Percentiles rank a stretch among this genome's conserved stretches.
phyloP scores from a whole-genome alignment of 495 filamentous ascomycete species.

The Aspergillus ostianus region DNA sequence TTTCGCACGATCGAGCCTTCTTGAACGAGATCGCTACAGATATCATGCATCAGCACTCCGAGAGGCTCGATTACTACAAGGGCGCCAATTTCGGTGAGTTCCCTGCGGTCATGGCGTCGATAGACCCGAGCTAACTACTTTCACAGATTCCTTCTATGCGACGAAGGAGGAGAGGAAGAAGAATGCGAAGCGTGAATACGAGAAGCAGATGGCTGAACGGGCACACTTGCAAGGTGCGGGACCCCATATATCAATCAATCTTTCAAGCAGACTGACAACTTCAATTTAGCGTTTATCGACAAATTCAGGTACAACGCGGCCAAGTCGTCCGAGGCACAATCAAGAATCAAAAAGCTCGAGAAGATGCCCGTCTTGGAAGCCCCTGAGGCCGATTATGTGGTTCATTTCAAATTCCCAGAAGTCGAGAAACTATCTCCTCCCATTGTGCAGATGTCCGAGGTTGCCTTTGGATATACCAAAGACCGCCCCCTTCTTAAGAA shows the following conservation, averaged over 20 bases:
- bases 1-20: slow-evolving; percentile 98
- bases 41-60: slow-evolving; percentile 98
- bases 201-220: slow-evolving; percentile 93
- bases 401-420: slow-evolving; percentile 97
- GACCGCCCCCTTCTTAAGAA: slow-evolving; percentile 79
- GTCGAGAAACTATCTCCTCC: slow-evolving; percentile 97
- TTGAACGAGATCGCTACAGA: slow-evolving; percentile 99
- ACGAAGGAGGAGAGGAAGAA: slow-evolving; percentile 97
- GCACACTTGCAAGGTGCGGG: slow-evolving; percentile 72
- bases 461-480: slow-evolving; percentile 84
- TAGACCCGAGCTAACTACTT: slow-evolving; percentile 18
- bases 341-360: slow-evolving; percentile 97
- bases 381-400: slow-evolving; percentile 90
- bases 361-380: slow-evolving; percentile 89
- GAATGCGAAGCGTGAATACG: slow-evolving; percentile 94
- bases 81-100: slow-evolving; percentile 79
- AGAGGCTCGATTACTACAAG: slow-evolving; percentile 97
- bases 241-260: neutral
- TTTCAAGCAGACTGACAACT: slow-evolving; percentile 7
- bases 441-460: slow-evolving; percentile 94
- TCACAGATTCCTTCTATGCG: slow-evolving; percentile 86
- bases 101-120: neutral
- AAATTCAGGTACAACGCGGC: slow-evolving; percentile 99
- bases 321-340: slow-evolving; percentile 97
- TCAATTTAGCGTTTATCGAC: slow-evolving; percentile 80